A percentile compares a stretch with the other conserved stretches of the same genome.
Conservation (phyloP, 2,329 filamentous ascomycete species). For the Ophiostoma ips region DNA sequence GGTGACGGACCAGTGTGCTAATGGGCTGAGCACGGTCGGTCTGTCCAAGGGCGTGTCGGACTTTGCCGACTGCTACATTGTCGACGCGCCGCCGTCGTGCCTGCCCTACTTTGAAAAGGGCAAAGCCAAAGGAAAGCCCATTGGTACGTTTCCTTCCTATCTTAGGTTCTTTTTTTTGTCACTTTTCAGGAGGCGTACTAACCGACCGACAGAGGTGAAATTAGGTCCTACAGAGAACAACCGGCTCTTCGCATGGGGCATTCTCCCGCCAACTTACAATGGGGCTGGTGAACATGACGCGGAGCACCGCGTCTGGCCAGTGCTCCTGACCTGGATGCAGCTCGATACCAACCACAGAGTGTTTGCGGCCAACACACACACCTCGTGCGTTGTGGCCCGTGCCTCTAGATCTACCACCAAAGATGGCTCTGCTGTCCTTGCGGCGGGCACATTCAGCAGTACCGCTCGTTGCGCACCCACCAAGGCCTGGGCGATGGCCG, state of each 20-base stretch:
- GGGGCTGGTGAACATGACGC: background rate
- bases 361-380: slow-evolving; percentile 3
- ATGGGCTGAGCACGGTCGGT: background rate
- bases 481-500: background rate
- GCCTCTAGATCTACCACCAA: background rate
- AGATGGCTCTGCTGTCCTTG: no score
- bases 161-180: no score
- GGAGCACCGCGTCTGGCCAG: slow-evolving; percentile 4
- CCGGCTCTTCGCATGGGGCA: slow-evolving; percentile 7
- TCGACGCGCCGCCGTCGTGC: background rate
- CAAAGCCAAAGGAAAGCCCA: background rate
- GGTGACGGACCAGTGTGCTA: slow-evolving; percentile 7
- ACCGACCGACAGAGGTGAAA: background rate
- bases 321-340: slow-evolving; percentile 6
- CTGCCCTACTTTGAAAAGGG: background rate
- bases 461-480: background rate
- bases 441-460: background rate
- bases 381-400: slow-evolving; percentile 2
- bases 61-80: slow-evolving; percentile 1
- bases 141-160: no score
- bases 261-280: background rate
- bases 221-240: background rate
- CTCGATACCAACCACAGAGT: background rate
- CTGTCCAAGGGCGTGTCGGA: background rate
- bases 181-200: no score